Percentiles rank a stretch among this genome's conserved stretches.
These are phyloP conservation scores for Yamadazyma diospyri DNA, from an alignment of 1,139 yeast genomes.

Conservation along the genomic window DNA sequence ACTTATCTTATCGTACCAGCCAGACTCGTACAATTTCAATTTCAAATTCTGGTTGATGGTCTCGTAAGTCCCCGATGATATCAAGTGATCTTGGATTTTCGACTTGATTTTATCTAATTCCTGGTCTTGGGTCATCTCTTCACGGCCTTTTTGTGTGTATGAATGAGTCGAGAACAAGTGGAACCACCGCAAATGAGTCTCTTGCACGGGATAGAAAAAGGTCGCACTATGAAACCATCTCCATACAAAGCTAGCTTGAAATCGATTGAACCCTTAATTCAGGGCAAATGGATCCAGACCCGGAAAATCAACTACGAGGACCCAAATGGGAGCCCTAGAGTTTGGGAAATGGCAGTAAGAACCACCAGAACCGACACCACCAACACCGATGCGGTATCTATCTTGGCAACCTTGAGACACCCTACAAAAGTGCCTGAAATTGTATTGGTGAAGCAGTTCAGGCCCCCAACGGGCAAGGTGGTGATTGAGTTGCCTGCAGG, in stretches of 20 bases:
- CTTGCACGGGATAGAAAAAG: not conserved
- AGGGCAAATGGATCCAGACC: conserved; percentile 47
- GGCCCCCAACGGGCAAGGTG: conserved; percentile 88
- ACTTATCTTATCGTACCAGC: conserved; percentile 81
- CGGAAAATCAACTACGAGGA: conserved; percentile 64
- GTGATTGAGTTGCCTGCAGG: conserved; percentile 97
- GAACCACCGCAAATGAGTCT: no score
- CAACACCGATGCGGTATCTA: conserved; percentile 84
- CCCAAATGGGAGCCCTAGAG: conserved; percentile 61
- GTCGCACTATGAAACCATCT: conserved; percentile 21
- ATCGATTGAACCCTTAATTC: conserved; percentile 26
- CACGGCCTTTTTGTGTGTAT: not conserved
- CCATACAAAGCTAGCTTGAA: conserved; percentile 34
- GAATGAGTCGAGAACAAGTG: no score
- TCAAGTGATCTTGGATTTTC: conserved; percentile 66
- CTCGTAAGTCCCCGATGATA: conserved; percentile 79
- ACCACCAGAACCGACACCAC: conserved; percentile 68
- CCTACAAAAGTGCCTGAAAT: conserved; percentile 20
- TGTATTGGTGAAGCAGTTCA: conserved; percentile 78
- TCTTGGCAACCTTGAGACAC: conserved; percentile 64
- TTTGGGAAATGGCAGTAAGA: conserved; percentile 91
- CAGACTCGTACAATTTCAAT: conserved; percentile 65
- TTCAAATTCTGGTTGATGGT: conserved; percentile 58
- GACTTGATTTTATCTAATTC: conserved; percentile 53
- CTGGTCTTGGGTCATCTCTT: conserved; percentile 29